Conservation (phyloP, 2,329 filamentous ascomycete species). For the Ciborinia camelliae region DNA sequence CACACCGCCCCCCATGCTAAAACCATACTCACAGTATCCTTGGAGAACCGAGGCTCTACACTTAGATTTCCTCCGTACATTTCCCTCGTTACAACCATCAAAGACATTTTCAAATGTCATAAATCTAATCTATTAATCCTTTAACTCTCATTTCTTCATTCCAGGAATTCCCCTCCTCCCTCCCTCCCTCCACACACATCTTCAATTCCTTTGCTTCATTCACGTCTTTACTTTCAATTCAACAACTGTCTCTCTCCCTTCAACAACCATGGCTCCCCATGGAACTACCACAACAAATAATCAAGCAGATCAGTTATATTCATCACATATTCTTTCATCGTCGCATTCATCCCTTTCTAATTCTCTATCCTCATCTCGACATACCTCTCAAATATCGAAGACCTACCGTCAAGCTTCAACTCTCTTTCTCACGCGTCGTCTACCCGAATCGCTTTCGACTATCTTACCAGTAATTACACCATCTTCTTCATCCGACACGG, state of each 20-base stretch:
- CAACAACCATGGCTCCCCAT: constrained; percentile 31
- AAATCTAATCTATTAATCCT: too few relatives aligned
- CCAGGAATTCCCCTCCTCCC: neutral
- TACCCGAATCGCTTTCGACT: constrained; percentile 84
- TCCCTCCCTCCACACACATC: neutral
- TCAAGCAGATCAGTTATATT: constrained; percentile 43
- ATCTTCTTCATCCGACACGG: constrained; percentile 29
- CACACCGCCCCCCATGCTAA: constrained; percentile 11
- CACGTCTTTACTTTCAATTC: neutral
- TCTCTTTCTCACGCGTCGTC: constrained; percentile 87
- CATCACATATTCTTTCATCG: constrained; percentile 58
- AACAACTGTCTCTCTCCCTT: neutral
- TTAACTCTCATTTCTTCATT: constrained; percentile 14
- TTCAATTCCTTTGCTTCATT: neutral
- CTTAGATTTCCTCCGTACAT: too few relatives aligned
- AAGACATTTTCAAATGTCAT: constrained; percentile 15
- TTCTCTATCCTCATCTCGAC: constrained; percentile 53
- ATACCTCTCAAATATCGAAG: constrained; percentile 75
- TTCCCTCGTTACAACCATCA: constrained; percentile 4
- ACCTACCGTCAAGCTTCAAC: constrained; percentile 92
- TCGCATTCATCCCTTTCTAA: constrained; percentile 69
- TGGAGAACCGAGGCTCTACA: constrained; percentile 18
- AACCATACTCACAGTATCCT: neutral
- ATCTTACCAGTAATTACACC: constrained; percentile 77
- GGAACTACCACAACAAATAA: constrained; percentile 33